Base-by-base conservation (phyloP, 2,329 filamentous ascomycete genomes). In the Colletotrichum lupini region DNA sequence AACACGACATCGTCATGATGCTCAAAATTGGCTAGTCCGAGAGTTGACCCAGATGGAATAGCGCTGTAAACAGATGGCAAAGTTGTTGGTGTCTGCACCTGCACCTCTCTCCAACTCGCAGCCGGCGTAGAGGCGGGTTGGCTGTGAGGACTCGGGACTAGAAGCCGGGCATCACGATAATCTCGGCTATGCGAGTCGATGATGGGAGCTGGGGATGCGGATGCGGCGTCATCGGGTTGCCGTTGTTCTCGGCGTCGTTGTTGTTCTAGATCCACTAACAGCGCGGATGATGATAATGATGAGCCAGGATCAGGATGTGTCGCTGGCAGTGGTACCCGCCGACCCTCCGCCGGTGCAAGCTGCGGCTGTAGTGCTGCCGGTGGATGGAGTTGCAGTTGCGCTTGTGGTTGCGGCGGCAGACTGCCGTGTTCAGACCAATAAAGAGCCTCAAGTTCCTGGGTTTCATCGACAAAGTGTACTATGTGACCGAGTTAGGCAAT, bases 1-100 rank as follows among this genome's bases (percentile, higher is more conserved):
- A 78, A 78, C 19, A 67, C 68, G 6, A 67, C 35, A 19, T 66
- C 32, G 12, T 74, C 57, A 28, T 65, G 62, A 49, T 75, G 49
- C 61, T 75, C 16, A 72, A 57, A 46, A 72, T 71, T 35, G 64
- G 76, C 69, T 14, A 72, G 14, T 1, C 69, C 64, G 14, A 72
- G 57, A 19, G 58, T 63, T 4, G 64, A 72, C 1, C 57, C 69
- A 0, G 28, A 58, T 11, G 64, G 69, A 30, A 72, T 42, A 3
- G 58, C n/a, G 53, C 49, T 72, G 69, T 68, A 72, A 2, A 52
- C 14, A 2, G 64, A 37, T 8, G 58, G 37, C 19, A 63, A 24
- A 5, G 64, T 52, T 4, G 26, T 53, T 2, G 49, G 52, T 1
- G 46, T 55, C 37, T 42, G 37, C 16, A 42, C 37, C 46, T 69